Conservation (phyloP, 345 rosid species). For the Triadica sebifera region DNA sequence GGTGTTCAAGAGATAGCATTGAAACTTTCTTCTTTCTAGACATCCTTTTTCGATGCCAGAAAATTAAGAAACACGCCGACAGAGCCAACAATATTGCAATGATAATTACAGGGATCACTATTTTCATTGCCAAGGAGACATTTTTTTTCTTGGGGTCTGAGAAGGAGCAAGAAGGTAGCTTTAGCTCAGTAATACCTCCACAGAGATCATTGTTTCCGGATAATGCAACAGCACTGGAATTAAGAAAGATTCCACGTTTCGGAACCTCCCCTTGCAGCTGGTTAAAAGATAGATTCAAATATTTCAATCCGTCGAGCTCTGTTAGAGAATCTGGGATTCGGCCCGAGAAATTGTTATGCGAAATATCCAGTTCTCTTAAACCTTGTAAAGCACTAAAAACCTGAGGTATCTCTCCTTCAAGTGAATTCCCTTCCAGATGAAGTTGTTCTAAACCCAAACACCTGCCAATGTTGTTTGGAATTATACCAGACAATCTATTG, state of each 20-base stretch:
- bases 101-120: not conserved
- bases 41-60: not conserved
- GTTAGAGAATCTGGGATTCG: not conserved
- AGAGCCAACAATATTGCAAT: not conserved
- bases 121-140: not conserved
- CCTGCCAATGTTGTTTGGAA: not conserved
- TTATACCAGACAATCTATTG: not conserved
- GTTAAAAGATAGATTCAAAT: conserved; percentile 2
- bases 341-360: conserved; percentile 3
- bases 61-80: not conserved
- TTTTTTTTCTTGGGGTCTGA: not conserved
- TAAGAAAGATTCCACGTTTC: not conserved
- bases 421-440: not conserved
- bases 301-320: not conserved
- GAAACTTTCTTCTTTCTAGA: not conserved
- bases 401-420: not conserved
- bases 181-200: not conserved
- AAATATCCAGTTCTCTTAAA: not conserved
- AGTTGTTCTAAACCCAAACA: not conserved
- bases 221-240: not conserved
- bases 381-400: not conserved
- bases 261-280: not conserved
- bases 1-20: not conserved
- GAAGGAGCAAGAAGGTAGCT: not conserved
- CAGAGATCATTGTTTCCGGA: not conserved